Percentiles rank a stretch among this genome's conserved stretches.
These are phyloP conservation scores for Paracoccidioides lutzii DNA, from an alignment of 2,329 filamentous ascomycete species.

Conservation along the genomic window DNA sequence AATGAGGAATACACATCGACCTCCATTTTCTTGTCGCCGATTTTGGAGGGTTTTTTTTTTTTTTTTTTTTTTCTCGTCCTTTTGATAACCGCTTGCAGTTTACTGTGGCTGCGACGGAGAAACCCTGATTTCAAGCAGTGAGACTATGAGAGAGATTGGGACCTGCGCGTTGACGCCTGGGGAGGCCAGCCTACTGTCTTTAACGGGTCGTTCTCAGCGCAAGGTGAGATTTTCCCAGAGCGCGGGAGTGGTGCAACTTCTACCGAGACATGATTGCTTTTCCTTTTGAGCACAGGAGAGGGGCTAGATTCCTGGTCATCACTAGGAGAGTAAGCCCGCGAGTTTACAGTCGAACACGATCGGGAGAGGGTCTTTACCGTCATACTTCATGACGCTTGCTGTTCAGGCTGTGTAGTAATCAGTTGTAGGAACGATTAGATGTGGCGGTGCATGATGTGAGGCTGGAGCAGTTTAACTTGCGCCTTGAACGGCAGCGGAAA, in stretches of 20 bases:
- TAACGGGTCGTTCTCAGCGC: background rate
- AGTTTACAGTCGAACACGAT: too few relatives aligned
- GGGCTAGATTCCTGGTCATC: background rate
- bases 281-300: background rate
- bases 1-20: background rate
- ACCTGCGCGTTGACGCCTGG: background rate
- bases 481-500: background rate
- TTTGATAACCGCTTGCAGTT: background rate
- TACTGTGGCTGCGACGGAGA: background rate
- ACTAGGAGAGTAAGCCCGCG: too few relatives aligned
- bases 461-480: background rate
- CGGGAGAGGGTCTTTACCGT: background rate
- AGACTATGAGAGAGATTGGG: background rate
- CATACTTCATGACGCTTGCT: background rate
- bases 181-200: background rate
- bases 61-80: background rate
- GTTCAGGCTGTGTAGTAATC: background rate
- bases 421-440: background rate
- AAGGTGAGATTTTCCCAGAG: background rate
- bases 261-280: background rate
- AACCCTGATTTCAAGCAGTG: background rate
- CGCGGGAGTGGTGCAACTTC: background rate
- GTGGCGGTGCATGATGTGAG: background rate
- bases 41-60: background rate
- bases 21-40: background rate